phyloP scores from a whole-genome alignment of 2,329 filamentous ascomycete genomes.

The Aurifilum marmelostoma region DNA sequence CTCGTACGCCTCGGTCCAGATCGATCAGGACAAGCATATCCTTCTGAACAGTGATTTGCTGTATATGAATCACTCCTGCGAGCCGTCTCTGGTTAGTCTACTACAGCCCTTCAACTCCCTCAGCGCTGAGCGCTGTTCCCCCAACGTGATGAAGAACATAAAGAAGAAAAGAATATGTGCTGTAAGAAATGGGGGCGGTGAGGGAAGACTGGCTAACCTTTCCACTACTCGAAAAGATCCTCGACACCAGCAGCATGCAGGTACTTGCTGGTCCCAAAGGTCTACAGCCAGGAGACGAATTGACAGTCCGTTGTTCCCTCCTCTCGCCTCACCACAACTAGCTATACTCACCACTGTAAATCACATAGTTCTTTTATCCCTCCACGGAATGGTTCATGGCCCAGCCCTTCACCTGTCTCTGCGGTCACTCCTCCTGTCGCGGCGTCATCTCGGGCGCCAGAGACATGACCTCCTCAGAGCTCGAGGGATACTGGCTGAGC shows the following conservation, averaged over 20 bases:
- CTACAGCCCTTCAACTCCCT: neutral
- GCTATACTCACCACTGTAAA: neutral
- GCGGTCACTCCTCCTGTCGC: conserved; percentile 59
- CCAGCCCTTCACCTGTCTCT: conserved; percentile 70
- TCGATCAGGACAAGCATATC: conserved; percentile 57
- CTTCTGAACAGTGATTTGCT: conserved; percentile 68
- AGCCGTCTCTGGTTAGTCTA: conserved; percentile 61
- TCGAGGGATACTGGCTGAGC: conserved; percentile 65
- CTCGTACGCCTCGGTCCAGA: conserved; percentile 68
- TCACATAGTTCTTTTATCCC: conserved; percentile 68
- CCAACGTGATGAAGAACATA: neutral
- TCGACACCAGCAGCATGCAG: conserved; percentile 60
- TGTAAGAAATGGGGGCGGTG: too few relatives aligned
- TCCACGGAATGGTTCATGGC: conserved; percentile 77
- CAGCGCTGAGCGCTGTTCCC: neutral
- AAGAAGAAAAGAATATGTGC: neutral
- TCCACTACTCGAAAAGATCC: conserved; percentile 48
- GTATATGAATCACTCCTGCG: conserved; percentile 71
- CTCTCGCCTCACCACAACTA: neutral
- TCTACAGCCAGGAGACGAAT: conserved; percentile 58
- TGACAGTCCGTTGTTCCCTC: conserved; percentile 48
- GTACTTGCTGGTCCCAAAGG: conserved; percentile 62
- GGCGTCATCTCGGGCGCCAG: conserved; percentile 66
- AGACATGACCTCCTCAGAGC: conserved; percentile 57
- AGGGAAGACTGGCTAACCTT: neutral